phyloP scores from a whole-genome alignment of 106 monocot genomes.

The Dendrobium nobile region DNA sequence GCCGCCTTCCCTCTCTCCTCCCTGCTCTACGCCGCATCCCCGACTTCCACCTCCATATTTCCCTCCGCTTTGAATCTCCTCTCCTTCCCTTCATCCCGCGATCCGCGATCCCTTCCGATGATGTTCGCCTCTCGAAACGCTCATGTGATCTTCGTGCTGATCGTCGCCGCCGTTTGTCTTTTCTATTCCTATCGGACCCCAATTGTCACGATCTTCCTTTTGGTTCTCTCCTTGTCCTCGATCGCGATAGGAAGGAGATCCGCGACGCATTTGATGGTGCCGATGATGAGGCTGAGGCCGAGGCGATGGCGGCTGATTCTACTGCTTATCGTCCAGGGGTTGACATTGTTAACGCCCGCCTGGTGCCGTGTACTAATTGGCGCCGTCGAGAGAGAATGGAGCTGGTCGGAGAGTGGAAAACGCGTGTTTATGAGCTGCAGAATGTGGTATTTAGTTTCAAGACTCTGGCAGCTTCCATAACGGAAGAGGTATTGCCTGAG shows the following conservation, averaged over 20 bases:
- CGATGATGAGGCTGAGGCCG: conserved; percentile 23
- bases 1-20: conserved; percentile 48
- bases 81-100: conserved; percentile 51
- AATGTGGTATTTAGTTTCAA: conserved; percentile 78
- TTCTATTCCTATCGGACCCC: conserved; percentile 42
- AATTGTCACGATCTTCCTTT: conserved; percentile 13
- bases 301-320: conserved; percentile 29
- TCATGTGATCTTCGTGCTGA: conserved; percentile 55
- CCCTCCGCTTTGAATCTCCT: conserved; percentile 60
- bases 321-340: conserved; percentile 67
- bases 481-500: conserved; percentile 25
- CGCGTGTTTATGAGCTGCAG: conserved; percentile 63
- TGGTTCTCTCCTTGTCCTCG: conserved; percentile 51
- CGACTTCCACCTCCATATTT: conserved; percentile 71
- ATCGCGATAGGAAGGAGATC: conserved; percentile 36
- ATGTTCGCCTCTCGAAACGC: conserved; percentile 67
- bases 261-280: conserved; percentile 51
- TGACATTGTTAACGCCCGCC: conserved; percentile 56
- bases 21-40: conserved; percentile 33
- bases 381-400: conserved; percentile 64
- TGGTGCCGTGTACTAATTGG: conserved; percentile 65
- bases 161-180: conserved; percentile 34
- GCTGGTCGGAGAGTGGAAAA: conserved; percentile 68
- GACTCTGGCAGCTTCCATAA: conserved; percentile 33
- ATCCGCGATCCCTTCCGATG: conserved; percentile 62